phyloP scores from a whole-genome alignment of 768 basidiomycete species.

The Termitomyces sp. region DNA sequence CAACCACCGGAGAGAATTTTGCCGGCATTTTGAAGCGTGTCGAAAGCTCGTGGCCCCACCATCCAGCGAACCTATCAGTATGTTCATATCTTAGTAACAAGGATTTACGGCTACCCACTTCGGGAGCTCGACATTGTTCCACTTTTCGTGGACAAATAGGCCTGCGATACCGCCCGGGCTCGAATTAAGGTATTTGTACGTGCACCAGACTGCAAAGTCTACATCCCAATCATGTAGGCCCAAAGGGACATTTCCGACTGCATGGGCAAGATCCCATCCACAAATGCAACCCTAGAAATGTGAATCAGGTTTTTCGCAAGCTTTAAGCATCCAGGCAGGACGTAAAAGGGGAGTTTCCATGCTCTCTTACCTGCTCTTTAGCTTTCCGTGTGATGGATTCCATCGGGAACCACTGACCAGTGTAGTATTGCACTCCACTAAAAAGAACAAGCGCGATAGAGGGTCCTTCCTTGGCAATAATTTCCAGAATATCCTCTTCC shows the following conservation, averaged over 20 bases:
- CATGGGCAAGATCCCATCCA: conserved; percentile 97
- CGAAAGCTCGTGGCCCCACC: conserved; percentile 92
- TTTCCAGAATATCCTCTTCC: conserved; percentile 81
- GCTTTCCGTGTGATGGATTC: conserved; percentile 77
- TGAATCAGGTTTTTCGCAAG: conserved; percentile 12
- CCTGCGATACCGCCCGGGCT: conserved; percentile 98
- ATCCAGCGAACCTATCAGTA: conserved; percentile 72
- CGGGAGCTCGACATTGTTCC: conserved; percentile 58
- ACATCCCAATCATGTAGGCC: conserved; percentile 89
- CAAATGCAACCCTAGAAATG: conserved; percentile 78
- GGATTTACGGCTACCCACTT: conserved; percentile 42
- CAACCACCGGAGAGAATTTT: conserved; percentile 74
- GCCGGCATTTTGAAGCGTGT: conserved; percentile 92
- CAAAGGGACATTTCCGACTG: conserved; percentile 88
- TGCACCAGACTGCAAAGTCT: conserved; percentile 99
- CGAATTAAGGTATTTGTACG: conserved; percentile 97
- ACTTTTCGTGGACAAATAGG: conserved; percentile 81
- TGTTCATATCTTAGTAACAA: conserved; percentile 4
- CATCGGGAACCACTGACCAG: conserved; percentile 93
- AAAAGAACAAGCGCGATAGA: conserved; percentile 89
- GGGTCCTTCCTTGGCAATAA: conserved; percentile 65
- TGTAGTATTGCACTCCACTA: conserved; percentile 95
- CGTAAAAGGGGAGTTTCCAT: conserved; percentile 11
- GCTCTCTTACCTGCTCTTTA: conserved; percentile 61
- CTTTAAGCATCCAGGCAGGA: conserved; percentile 9